Evolutionary conservation across 805 yeast species (phyloP).

Genomic region (Ascoidea tarda): DNA sequence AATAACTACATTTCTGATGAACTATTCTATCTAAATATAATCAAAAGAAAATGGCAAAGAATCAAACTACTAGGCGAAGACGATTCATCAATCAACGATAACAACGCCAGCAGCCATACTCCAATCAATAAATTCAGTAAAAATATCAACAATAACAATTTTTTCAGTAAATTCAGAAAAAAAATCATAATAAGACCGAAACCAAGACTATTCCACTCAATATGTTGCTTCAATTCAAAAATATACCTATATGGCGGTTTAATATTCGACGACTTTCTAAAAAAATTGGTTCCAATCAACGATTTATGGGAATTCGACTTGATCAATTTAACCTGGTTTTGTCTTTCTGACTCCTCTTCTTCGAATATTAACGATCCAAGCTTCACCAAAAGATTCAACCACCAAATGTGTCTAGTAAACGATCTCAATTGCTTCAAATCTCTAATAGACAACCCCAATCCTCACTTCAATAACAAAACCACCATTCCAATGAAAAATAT

Average conservation of each 20-base stretch:
- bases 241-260: constrained; percentile 59
- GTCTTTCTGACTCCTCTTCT: constrained; percentile 27
- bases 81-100: constrained; percentile 6
- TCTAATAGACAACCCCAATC: too few relatives aligned
- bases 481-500: too few relatives aligned
- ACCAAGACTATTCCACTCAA: constrained; percentile 47
- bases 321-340: constrained; percentile 36
- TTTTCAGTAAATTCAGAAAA: constrained; percentile 4
- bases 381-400: constrained; percentile 33
- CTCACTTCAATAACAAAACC: too few relatives aligned
- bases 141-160: neutral
- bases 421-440: constrained; percentile 7
- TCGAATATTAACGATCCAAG: constrained; percentile 16
- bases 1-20: constrained; percentile 42
- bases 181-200: constrained; percentile 16
- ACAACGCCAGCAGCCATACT: neutral
- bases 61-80: constrained; percentile 15
- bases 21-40: constrained; percentile 42
- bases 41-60: constrained; percentile 44
- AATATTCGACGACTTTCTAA: constrained; percentile 21
- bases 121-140: too few relatives aligned
- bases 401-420: constrained; percentile 29
- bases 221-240: constrained; percentile 33
- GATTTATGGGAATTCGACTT: constrained; percentile 62
- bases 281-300: constrained; percentile 32